Conservation (phyloP, 1,139 yeast species). For the Suhomyces anneliseae region DNA sequence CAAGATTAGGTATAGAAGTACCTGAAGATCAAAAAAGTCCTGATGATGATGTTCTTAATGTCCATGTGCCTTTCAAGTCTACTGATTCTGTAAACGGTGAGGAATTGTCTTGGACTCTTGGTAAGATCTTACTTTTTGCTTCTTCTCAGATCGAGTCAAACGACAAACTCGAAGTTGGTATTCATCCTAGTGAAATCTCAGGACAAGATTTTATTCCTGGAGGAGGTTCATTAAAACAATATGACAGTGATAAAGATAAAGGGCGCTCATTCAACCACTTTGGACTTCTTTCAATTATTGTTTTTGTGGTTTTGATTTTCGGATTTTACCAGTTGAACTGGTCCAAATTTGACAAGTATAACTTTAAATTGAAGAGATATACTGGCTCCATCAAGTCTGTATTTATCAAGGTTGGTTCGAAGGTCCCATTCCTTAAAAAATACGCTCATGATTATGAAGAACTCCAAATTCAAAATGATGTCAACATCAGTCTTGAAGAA, state of each 20-base stretch:
- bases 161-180: conserved; percentile 42
- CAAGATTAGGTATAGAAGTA: conserved; percentile 57
- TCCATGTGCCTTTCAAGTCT: conserved; percentile 59
- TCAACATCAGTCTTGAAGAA: conserved; percentile 33
- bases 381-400: conserved; percentile 12
- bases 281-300: conserved; percentile 16
- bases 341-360: conserved; percentile 16
- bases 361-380: conserved; percentile 17
- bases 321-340: conserved; percentile 22
- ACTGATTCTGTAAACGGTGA: conserved; percentile 59
- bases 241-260: conserved; percentile 21
- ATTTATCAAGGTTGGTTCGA: conserved; percentile 1
- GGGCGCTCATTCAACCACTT: conserved; percentile 17
- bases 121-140: conserved; percentile 59
- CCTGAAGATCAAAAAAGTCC: conserved; percentile 18
- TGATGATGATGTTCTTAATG: conserved; percentile 25
- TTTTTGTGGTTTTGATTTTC: conserved; percentile 20
- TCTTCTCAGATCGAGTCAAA: conserved; percentile 46
- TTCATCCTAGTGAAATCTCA: conserved; percentile 52
- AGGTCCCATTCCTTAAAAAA: conserved; percentile 5
- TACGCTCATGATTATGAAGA: conserved; percentile 5
- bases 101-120: conserved; percentile 69
- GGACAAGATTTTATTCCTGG: conserved; percentile 43
- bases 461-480: conserved; percentile 16
- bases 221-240: conserved; percentile 17